Conservation (phyloP, 2,329 filamentous ascomycete genomes). For the Trichoderma gracile region DNA sequence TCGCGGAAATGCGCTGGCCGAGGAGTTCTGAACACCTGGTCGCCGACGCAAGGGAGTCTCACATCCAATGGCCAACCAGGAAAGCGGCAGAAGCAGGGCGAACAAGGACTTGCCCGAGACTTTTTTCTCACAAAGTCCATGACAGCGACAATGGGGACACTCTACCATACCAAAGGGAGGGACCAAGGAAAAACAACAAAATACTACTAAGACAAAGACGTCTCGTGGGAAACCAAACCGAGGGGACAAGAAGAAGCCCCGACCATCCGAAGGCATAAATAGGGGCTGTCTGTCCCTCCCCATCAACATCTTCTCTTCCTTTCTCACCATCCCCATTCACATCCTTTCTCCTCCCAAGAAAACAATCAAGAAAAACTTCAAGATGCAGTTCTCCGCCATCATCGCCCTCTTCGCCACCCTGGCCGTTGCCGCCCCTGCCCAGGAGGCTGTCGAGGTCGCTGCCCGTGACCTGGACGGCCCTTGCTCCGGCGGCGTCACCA, state of each 20-base stretch:
- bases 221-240: background rate
- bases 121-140: background rate
- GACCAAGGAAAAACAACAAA: background rate
- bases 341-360: background rate
- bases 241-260: background rate
- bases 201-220: background rate
- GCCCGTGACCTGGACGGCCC: background rate
- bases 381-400: constrained; percentile 30
- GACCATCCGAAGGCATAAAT: constrained; percentile 22
- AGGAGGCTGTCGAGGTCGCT: background rate
- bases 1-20: constrained; percentile 2
- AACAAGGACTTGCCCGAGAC: background rate
- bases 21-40: too few relatives aligned
- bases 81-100: background rate
- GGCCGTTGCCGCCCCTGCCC: constrained; percentile 26
- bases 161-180: too few relatives aligned
- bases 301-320: too few relatives aligned
- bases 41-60: constrained; percentile 13
- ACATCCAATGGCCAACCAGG: constrained; percentile 5
- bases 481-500: constrained; percentile 24
- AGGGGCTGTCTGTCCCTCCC: background rate
- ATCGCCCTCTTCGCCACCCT: constrained; percentile 28
- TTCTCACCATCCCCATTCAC: constrained; percentile 2
- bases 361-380: constrained; percentile 10
- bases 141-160: background rate